phyloP scores from a whole-genome alignment of 495 filamentous ascomycete genomes.

The Monascus purpureus region DNA sequence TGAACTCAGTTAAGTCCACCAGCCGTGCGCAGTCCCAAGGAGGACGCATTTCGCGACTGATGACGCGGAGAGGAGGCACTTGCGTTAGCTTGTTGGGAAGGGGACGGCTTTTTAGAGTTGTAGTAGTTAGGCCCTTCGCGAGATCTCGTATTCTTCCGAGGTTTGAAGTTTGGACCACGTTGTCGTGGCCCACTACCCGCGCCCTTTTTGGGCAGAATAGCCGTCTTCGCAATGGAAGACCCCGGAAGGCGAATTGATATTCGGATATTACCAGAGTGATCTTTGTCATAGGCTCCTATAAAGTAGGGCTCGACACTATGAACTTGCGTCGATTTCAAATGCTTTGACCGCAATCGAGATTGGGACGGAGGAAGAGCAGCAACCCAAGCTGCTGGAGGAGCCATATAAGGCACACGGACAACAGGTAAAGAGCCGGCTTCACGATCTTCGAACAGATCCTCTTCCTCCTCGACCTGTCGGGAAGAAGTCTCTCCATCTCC shows the following conservation, averaged over 20 bases:
- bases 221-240: conserved; percentile 11
- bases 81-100: conserved; percentile 13
- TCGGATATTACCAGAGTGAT: conserved; percentile 17
- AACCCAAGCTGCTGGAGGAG: conserved; percentile 39
- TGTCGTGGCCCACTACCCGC: conserved; percentile 10
- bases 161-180: conserved; percentile 18
- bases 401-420: conserved; percentile 48
- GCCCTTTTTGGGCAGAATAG: conserved; percentile 20
- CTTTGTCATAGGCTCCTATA: conserved; percentile 22
- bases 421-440: conserved; percentile 65
- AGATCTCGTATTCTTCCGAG: conserved; percentile 22
- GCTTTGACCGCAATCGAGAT: conserved; percentile 18
- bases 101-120: conserved; percentile 14
- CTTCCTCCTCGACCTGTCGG: conserved; percentile 57
- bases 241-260: conserved; percentile 26
- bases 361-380: conserved; percentile 26
- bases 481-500: conserved; percentile 33
- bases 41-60: conserved; percentile 18
- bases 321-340: conserved; percentile 25
- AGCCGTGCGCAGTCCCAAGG: neutral
- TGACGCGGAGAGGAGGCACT: conserved; percentile 15
- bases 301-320: conserved; percentile 23
- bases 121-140: conserved; percentile 14
- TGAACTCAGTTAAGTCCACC: too few species aligned
- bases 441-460: conserved; percentile 72